Evolutionary conservation across 1,139 yeast genomes (phyloP), one percentile per base, ranked within the genome.

Genomic region (Diutina neorugosa): DNA sequence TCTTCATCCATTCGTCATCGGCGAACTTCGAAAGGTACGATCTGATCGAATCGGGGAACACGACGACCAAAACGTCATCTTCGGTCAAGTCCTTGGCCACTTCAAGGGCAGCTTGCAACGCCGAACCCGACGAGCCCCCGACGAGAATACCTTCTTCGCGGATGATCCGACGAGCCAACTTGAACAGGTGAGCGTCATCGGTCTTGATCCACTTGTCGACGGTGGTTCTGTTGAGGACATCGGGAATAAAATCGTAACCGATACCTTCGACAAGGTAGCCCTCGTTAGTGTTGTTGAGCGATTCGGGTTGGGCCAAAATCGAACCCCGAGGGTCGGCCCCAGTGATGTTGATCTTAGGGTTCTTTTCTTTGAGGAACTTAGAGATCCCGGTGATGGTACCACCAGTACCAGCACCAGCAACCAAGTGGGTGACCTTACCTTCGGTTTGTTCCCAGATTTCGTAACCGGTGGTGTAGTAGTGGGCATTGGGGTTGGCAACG

Each of bases 381-480:
- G 94, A 80, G 62, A 86, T 84, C 71, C 96, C 96, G 50, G 84
- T 69, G 62, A 85, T 81, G 51, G 91, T 84, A 68, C 91, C 91
- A 67, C 91, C 96, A 56, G 96, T 87, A 69, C 95, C 95, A 8
- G 95, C 95, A 67, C 96, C 96, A 50, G 96, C 96, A 55, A 88
- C 86, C 53, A 88, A 74, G 60, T 84, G 89, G 56, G 82, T 81
- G 55, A 88, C 75, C 59, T 83, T 78, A 52, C 93, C 90, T 46
- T 78, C 73, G 46, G 90, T 78, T 69, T 88, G 96, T 58, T 83
- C 82, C 84, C 91, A 86, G 63, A 88, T 88, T 70, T 88, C 96
- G 60, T 71, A 82, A 55, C 96, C 96, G 43, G 96, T 88, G 55
- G 94, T 93, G 63, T 74, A 78, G 68, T 86, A 87, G 68, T 88